phyloP scores from a whole-genome alignment of 2,329 filamentous ascomycete genomes.

The Cryphonectria radicalis region DNA sequence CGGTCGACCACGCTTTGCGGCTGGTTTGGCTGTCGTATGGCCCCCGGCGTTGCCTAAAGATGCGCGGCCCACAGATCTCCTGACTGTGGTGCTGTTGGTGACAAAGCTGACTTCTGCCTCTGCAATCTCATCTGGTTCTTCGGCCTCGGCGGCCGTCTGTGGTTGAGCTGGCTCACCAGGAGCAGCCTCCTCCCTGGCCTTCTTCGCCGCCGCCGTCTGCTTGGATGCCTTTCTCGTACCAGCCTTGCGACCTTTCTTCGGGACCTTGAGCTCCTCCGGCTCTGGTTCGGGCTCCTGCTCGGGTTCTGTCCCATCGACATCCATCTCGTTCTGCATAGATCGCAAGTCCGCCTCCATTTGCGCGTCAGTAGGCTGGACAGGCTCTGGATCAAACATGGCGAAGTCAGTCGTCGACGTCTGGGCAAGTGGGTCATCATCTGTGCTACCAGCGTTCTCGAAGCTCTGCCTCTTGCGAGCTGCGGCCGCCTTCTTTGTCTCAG shows the following conservation, averaged over 20 bases:
- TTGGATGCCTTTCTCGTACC: conserved; percentile 57
- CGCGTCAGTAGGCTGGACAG: conserved; percentile 50
- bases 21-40: conserved; percentile 17
- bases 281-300: conserved; percentile 37
- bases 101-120: conserved; percentile 45
- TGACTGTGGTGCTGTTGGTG: conserved; percentile 49
- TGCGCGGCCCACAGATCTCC: conserved; percentile 36
- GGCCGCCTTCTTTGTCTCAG: conserved; percentile 46
- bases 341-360: conserved; percentile 56
- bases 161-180: conserved; percentile 32
- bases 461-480: conserved; percentile 36
- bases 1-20: conserved; percentile 27
- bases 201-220: conserved; percentile 49
- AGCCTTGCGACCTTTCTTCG: conserved; percentile 60
- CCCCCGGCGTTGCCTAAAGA: conserved; percentile 17
- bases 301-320: conserved; percentile 37
- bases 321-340: conserved; percentile 55
- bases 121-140: conserved; percentile 37
- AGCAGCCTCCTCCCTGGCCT: conserved; percentile 41
- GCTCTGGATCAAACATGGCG: conserved; percentile 57
- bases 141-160: conserved; percentile 28
- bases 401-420: conserved; percentile 43
- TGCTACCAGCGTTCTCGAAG: conserved; percentile 33
- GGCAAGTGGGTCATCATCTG: conserved; percentile 24
- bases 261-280: conserved; percentile 46